These are phyloP conservation scores for Paecilomyces sp. DNA, from an alignment of 2,329 filamentous ascomycete species.

Conservation along the genomic window DNA sequence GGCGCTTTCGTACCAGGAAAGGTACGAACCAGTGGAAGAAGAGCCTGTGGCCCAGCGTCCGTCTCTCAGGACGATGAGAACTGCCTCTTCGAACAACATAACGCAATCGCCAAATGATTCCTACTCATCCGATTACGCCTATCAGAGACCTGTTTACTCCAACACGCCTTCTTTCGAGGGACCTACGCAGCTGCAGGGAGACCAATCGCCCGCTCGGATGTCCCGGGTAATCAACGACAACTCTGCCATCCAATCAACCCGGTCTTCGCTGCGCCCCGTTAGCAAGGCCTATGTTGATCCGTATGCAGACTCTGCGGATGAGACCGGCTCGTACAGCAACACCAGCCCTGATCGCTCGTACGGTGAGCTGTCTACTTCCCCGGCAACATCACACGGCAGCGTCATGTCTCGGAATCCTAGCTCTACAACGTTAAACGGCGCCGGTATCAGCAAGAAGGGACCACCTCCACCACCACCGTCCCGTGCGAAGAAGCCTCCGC, in stretches of 20 bases:
- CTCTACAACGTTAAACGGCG: conserved; percentile 34
- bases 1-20: conserved; percentile 56
- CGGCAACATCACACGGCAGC: conserved; percentile 47
- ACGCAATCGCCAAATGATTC: conserved; percentile 32
- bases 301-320: conserved; percentile 42
- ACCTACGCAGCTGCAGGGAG: conserved; percentile 45
- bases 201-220: conserved; percentile 46
- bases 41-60: conserved; percentile 47
- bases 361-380: conserved; percentile 46
- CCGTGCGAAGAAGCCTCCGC: conserved; percentile 58
- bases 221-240: conserved; percentile 51
- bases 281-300: conserved; percentile 39
- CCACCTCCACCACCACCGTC: conserved; percentile 58
- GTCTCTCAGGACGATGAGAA: conserved; percentile 43
- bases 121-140: conserved; percentile 33
- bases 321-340: conserved; percentile 41
- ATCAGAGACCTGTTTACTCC: conserved; percentile 41
- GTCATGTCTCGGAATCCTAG: conserved; percentile 45
- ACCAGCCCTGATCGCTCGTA: conserved; percentile 43
- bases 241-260: conserved; percentile 39
- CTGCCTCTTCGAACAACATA: conserved; percentile 25
- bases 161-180: conserved; percentile 55
- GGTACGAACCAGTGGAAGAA: conserved; percentile 51
- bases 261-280: conserved; percentile 39
- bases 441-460: conserved; percentile 41